Base-by-base conservation (phyloP, 441 rosid genomes). In the Rhodomyrtus psidioides region DNA sequence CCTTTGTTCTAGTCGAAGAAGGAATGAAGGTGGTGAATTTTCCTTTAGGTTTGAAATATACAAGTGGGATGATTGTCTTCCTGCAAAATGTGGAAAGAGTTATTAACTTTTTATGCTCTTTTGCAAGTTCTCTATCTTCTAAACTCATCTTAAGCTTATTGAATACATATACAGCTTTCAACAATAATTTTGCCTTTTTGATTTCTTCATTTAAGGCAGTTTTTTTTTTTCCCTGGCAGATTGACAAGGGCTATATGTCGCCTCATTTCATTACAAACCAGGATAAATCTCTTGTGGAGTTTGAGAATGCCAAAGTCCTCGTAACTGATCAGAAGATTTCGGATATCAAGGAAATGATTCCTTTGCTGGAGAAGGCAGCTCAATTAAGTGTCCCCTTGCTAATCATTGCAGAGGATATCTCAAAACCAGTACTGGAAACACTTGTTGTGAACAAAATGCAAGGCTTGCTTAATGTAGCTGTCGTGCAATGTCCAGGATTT, bases 231-330 rank as follows among this genome's bases (percentile, higher is more conserved):
- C n/a, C n/a, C 23, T 10, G 21, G 51, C 95, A 95, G 99, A 86
- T 97, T 88, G 96, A 97, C 89, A 94, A 94, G 91, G 99, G 98
- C 58, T 96, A 92, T 86, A 93, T 97, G 94, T 95, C 97, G 0
- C 93, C 97, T 6, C 95, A 93, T 15, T 97, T 97, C 94, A 93
- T 97, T 65, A 94, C 97, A 54, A 97, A 96, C 88, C 97, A 92
- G 85, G 98, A 93, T 79, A 95, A 89, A 56, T 94, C 95, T 86
- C 85, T 87, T 15, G 97, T 96, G 89, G 98, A 95, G 90, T 96
- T 97, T 88, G 95, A 94, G 85, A 95, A 95, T 88, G 91, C 97
- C 65, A 96, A 85, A 91, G 92, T 97, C 86, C 93, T 97, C 16
- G 98, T 97, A 83, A 96, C 96, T 17, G 98, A 96, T 90, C 96